Evolutionary conservation across 1,284 basidiomycete genomes (phyloP), one percentile per base, ranked within the genome.

Genomic region (Moniliella sp.): DNA sequence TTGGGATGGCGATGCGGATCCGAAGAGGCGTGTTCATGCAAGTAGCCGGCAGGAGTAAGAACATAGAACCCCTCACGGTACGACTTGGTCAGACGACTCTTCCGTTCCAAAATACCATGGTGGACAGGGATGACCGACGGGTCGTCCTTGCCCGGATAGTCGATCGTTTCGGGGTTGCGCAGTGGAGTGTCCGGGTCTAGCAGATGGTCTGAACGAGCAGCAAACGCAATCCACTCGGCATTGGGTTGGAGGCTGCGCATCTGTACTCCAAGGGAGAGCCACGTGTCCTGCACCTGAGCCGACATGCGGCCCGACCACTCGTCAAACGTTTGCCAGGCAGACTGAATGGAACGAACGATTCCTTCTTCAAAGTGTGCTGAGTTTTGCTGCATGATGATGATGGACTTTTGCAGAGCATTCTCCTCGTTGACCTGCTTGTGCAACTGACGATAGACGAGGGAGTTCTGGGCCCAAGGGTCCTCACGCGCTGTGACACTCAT

Each of bases 381-480:
- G 63, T 93, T 93, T 53, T 93, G 61, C 61, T 97, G 88, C 74
- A 93, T 94, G 62, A 97, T 91, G 56, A 97, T 77, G 57, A 94
- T 79, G 12, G 77, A 82, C 63, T 97, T 97, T 64, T 97, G 91
- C 12, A 97, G 72, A 0, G 86, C 75, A 57, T 97, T 97, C 65
- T 97, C 91, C 64, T 91, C 88, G 63, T 86, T 76, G 29, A 94
- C 83, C 63, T 67, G 63, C 57, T 78, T 82, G 50, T 78, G 74
- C 28, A 97, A 75, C 64, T 97, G 88, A 37, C 74, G 76, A 35
- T 71, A 64, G 33, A 94, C 88, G 31, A 72, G 68, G 43, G 73
- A 68, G 67, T 94, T 94, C 52, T 68, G 67, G 25, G 65, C 63
- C 61, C 70, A 93, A 9, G 86, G 86, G 61, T 94, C 86, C 30